Conservation (phyloP, 2,329 filamentous ascomycete species). For the Cladosporium sp. region DNA sequence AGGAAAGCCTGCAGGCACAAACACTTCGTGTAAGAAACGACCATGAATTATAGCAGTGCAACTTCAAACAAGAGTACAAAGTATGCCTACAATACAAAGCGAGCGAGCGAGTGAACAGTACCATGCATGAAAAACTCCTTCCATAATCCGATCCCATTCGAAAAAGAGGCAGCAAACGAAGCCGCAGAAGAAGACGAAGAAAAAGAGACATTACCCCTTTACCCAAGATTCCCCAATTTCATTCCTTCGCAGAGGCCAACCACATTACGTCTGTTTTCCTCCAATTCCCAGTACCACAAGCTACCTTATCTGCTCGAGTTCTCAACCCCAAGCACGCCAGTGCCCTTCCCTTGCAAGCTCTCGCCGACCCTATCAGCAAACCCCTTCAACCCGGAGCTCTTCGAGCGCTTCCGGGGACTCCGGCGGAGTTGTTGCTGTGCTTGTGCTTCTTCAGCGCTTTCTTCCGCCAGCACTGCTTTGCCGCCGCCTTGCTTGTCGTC, state of each 20-base stretch:
- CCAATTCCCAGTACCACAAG: background rate
- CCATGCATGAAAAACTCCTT: background rate
- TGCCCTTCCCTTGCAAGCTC: slow-evolving; percentile 47
- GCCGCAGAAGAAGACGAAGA: background rate
- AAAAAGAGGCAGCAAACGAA: background rate
- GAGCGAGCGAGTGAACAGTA: background rate
- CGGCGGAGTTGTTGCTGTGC: slow-evolving; percentile 37
- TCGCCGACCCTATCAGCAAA: slow-evolving; percentile 48
- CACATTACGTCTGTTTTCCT: background rate
- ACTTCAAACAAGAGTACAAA: background rate
- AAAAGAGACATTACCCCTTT: slow-evolving; percentile 4
- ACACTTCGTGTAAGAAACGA: no score
- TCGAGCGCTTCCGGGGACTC: slow-evolving; percentile 43
- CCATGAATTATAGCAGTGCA: background rate
- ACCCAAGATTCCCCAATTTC: background rate
- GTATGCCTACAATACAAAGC: slow-evolving; percentile 3
- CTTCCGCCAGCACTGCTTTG: slow-evolving; percentile 40
- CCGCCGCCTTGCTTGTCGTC: slow-evolving; percentile 41
- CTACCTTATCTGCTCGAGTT: slow-evolving; percentile 23
- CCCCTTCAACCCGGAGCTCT: slow-evolving; percentile 39
- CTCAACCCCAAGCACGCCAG: slow-evolving; percentile 48
- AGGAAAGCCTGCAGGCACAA: background rate
- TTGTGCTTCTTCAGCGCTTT: slow-evolving; percentile 41
- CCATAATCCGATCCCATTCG: background rate
- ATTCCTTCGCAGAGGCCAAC: background rate